phyloP scores from a whole-genome alignment of 495 filamentous ascomycete genomes.

The Parmelia sp. region DNA sequence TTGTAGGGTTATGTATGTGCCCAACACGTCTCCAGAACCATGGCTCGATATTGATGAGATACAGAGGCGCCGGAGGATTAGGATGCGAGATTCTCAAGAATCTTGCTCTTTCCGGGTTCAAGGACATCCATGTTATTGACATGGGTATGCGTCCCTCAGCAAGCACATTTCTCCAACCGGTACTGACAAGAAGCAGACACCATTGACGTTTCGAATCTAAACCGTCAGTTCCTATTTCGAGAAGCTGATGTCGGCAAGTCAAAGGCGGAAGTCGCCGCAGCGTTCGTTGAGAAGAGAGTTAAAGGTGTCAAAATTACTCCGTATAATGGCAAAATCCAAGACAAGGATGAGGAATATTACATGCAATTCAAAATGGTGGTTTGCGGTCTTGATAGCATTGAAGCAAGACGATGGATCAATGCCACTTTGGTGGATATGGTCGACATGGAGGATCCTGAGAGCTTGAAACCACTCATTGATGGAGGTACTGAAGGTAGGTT shows the following conservation, averaged over 20 bases:
- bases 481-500: constrained; percentile 83
- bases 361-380: constrained; percentile 93
- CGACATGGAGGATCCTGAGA: constrained; percentile 69
- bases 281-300: constrained; percentile 82
- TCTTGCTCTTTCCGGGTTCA: constrained; percentile 90
- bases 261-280: constrained; percentile 89
- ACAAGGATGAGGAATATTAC: constrained; percentile 96
- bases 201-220: constrained; percentile 97
- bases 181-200: constrained; percentile 55
- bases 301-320: constrained; percentile 89
- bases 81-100: constrained; percentile 98
- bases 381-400: constrained; percentile 96
- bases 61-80: constrained; percentile 84
- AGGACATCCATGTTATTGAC: constrained; percentile 96
- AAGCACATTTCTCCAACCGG: constrained; percentile 9
- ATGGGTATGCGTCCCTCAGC: constrained; percentile 58
- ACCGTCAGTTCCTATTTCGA: constrained; percentile 96
- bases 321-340: constrained; percentile 90
- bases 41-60: constrained; percentile 26
- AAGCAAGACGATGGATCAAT: constrained; percentile 97
- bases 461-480: constrained; percentile 86
- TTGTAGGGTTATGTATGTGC: constrained; percentile 44
- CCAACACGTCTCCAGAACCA: not conserved
- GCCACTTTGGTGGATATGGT: constrained; percentile 86
- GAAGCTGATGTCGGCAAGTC: constrained; percentile 84